Evolutionary conservation across 805 yeast species (phyloP).

Genomic region (Candida cerambycidarum): DNA sequence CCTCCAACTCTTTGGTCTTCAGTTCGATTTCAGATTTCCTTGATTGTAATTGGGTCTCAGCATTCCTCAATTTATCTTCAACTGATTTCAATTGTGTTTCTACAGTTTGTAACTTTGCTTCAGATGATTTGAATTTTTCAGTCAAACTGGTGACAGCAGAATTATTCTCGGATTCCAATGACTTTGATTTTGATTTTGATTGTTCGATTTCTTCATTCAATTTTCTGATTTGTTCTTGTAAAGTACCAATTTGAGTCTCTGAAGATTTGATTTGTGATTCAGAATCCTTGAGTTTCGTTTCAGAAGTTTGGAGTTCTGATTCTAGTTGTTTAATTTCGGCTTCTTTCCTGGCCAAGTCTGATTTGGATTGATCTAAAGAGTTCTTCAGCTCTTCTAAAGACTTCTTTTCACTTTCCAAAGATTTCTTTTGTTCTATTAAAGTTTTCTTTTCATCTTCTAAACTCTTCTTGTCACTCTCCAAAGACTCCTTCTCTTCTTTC

Average conservation of each 20-base stretch:
- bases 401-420: neutral
- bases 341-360: neutral
- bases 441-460: neutral
- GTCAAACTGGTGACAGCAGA: neutral
- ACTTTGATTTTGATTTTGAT: conserved; percentile 1
- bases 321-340: conserved; percentile 10
- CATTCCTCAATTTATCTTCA: neutral
- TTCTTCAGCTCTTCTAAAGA: too few relatives aligned
- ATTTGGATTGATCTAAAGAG: neutral
- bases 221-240: neutral
- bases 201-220: neutral
- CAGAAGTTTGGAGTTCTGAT: neutral
- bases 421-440: neutral
- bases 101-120: neutral
- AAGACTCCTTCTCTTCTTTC: neutral
- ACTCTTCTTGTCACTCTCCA: neutral
- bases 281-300: neutral
- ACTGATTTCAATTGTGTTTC: neutral
- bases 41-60: neutral
- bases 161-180: neutral
- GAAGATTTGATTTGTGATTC: neutral
- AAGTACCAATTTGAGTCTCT: neutral
- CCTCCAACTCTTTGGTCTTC: neutral
- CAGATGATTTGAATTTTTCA: conserved; percentile 1
- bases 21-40: neutral